Conservation (phyloP, 345 rosid species). For the Limnanthes douglasii region DNA sequence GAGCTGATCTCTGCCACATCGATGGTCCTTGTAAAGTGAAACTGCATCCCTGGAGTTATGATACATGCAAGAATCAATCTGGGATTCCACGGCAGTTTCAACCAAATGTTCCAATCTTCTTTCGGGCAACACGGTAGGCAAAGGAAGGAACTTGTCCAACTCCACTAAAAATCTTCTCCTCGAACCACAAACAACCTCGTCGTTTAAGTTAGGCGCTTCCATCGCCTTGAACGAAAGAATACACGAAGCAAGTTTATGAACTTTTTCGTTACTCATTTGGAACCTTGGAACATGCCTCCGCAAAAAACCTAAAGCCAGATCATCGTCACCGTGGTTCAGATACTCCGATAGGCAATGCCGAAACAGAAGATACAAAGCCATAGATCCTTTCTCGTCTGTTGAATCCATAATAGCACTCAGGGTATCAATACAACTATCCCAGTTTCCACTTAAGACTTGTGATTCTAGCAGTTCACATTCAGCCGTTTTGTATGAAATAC, state of each 20-base stretch:
- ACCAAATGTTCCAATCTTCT: slow-evolving; percentile 61
- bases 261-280: slow-evolving; percentile 34
- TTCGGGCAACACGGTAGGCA: slow-evolving; percentile 37
- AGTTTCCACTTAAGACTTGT: slow-evolving; percentile 43
- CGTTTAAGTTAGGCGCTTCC: slow-evolving; percentile 24
- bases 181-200: slow-evolving; percentile 16
- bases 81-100: slow-evolving; percentile 43
- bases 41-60: slow-evolving; percentile 45
- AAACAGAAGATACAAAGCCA: slow-evolving; percentile 44
- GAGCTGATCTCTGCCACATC: slow-evolving; percentile 55
- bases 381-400: slow-evolving; percentile 29
- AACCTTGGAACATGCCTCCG: slow-evolving; percentile 38
- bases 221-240: slow-evolving; percentile 29
- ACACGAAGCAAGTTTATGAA: slow-evolving; percentile 38
- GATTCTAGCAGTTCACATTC: slow-evolving; percentile 40
- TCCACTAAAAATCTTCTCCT: slow-evolving; percentile 39
- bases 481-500: slow-evolving; percentile 26
- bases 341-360: slow-evolving; percentile 60
- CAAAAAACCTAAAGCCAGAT: slow-evolving; percentile 37
- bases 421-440: slow-evolving; percentile 43
- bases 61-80: slow-evolving; percentile 52
- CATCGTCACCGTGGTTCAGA: slow-evolving; percentile 38
- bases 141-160: slow-evolving; percentile 47
- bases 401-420: slow-evolving; percentile 23
- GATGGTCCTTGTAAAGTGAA: slow-evolving; percentile 64